These are phyloP conservation scores for Quercus phellos DNA, from an alignment of 331 rosid genomes.

Conservation along the genomic window DNA sequence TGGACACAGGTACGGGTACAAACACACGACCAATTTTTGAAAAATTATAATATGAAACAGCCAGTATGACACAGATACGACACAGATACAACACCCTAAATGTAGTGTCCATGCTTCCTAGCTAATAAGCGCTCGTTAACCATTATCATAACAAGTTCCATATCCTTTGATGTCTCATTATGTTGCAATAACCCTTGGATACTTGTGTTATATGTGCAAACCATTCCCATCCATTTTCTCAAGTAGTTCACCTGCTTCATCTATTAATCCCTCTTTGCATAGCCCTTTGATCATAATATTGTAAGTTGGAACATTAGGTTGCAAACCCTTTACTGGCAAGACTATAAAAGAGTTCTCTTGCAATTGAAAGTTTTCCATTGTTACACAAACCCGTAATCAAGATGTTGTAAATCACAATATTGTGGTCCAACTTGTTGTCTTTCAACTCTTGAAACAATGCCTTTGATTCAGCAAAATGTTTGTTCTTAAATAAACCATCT, in stretches of 20 bases:
- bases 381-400: background rate
- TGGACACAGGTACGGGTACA: fast-evolving
- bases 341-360: background rate
- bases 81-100: no score
- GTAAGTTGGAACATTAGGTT: background rate
- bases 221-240: background rate
- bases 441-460: background rate
- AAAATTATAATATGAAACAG: no score
- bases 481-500: background rate
- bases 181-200: background rate
- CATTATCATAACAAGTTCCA: background rate
- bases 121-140: background rate
- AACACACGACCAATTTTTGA: no score
- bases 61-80: no score
- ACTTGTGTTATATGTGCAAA: background rate
- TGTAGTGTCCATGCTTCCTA: no score
- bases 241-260: background rate
- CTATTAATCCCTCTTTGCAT: background rate
- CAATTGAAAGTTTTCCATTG: background rate
- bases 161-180: background rate
- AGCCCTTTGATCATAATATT: background rate
- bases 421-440: background rate
- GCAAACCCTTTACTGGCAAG: background rate
- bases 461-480: background rate
- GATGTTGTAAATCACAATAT: background rate